Base-by-base conservation (phyloP, 2,329 filamentous ascomycete species). In the Blastomyces parvus region DNA sequence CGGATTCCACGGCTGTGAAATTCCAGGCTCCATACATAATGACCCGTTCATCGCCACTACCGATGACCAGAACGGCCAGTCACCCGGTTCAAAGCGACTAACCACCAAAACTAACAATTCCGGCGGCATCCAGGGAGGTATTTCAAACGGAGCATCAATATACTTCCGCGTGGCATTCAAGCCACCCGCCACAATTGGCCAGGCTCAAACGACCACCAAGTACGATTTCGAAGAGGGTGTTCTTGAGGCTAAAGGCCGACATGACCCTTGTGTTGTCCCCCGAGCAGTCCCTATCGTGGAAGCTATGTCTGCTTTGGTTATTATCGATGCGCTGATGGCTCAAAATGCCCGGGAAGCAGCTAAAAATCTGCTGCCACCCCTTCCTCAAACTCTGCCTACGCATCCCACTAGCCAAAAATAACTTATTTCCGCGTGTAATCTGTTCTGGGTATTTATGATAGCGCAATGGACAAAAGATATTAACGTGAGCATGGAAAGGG, bases 141-240 rank as follows among this genome's bases (percentile, higher is more conserved):
- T 97, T 77, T 88, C 89, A 60, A 97, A 97, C 76, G 94, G 93
- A 64, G 90, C 90, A 46, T 88, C 87, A 64, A 91, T 97, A 79
- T 97, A 94, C 83, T 97, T 97, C 84, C 86, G 89, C 60, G 88
- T 96, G 5, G 92, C 86, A 19, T 97, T 97, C 85, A 97, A 97
- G 83, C 90, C 93, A 11, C 87, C 93, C 2, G 92, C 93, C 38
- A 97, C 94, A 2, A 97, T 97, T 73, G 88, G 90, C 56, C 88
- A 93, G 78, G 88, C 89, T 53, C 93, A 97, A 80, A 83, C 82
- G 17, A 97, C 94, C 0, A 86, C 87, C 9, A 88, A 84, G 11
- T 97, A 95, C 76, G 87, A 88, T 65, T 88, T 88, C 56, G 79
- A 82, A 11, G 85, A 89, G 67, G 94, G 94, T 60, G 79, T 89